A percentile compares a stretch with the other conserved stretches of the same genome.
These are phyloP conservation scores for Hortaea werneckii DNA, from an alignment of 2,329 filamentous ascomycete genomes.

Conservation along the genomic window DNA sequence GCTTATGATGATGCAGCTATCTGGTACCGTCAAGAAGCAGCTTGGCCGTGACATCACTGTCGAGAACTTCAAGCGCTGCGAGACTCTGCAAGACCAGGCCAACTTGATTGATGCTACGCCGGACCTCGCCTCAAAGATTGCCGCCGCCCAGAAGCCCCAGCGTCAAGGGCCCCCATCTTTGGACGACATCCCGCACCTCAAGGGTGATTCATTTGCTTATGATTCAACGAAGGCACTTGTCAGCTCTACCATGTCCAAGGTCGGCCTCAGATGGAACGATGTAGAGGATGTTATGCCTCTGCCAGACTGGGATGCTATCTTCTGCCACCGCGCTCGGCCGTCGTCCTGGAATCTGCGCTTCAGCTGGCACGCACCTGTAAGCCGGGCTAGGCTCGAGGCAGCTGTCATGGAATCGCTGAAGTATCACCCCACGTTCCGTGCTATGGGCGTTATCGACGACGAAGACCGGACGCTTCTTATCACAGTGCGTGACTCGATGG, in stretches of 20 bases:
- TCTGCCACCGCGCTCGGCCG: slow-evolving; percentile 19
- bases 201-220: slow-evolving; percentile 17
- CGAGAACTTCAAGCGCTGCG: slow-evolving; percentile 23
- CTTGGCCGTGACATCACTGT: slow-evolving; percentile 23
- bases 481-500: slow-evolving; percentile 15
- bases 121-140: slow-evolving; percentile 5
- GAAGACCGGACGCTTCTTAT: slow-evolving; percentile 20
- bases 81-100: slow-evolving; percentile 22
- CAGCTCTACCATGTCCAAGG: slow-evolving; percentile 11
- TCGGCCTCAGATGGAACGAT: slow-evolving; percentile 22
- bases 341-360: slow-evolving; percentile 24
- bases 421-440: slow-evolving; percentile 21
- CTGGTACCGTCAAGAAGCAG: slow-evolving; percentile 23
- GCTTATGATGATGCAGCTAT: slow-evolving; percentile 27
- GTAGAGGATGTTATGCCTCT: slow-evolving; percentile 26
- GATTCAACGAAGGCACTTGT: slow-evolving; percentile 16
- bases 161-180: slow-evolving; percentile 20
- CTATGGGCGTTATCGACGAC: slow-evolving; percentile 17
- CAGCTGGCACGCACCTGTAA: slow-evolving; percentile 18
- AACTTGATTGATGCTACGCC: slow-evolving; percentile 20
- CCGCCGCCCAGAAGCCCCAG: slow-evolving; percentile 9
- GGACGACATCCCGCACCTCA: slow-evolving; percentile 20
- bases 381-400: slow-evolving; percentile 11
- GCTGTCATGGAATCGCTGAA: slow-evolving; percentile 20
- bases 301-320: slow-evolving; percentile 25